These are phyloP conservation scores for Mycena belliarum DNA, from an alignment of 768 basidiomycete species.

Conservation along the genomic window DNA sequence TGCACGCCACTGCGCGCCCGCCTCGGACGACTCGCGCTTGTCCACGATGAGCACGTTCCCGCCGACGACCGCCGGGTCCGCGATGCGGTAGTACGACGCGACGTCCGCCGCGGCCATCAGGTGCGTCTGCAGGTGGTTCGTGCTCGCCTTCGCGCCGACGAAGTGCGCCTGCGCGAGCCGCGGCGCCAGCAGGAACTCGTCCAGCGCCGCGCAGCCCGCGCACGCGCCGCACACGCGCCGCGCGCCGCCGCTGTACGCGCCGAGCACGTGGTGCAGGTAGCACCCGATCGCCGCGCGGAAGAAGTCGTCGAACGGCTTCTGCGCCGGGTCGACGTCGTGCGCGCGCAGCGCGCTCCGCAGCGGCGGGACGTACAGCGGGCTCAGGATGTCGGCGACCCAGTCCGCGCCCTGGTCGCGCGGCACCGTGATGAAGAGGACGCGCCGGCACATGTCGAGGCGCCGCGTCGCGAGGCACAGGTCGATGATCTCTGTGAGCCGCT, in stretches of 20 bases:
- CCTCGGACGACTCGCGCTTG: slow-evolving; percentile 6
- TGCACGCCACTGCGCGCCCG: slow-evolving; percentile 5
- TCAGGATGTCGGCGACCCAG: slow-evolving; percentile 17
- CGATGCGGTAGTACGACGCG: slow-evolving; percentile 9
- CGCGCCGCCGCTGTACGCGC: slow-evolving; percentile 1
- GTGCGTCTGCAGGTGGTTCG: slow-evolving; percentile 18
- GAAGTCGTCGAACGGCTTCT: slow-evolving; percentile 22
- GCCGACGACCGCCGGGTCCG: slow-evolving; percentile 12
- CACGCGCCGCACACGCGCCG: slow-evolving; percentile 12
- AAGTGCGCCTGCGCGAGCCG: slow-evolving; percentile 21
- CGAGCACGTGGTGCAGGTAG: slow-evolving; percentile 19
- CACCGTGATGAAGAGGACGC: slow-evolving; percentile 19
- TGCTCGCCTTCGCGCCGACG: slow-evolving; percentile 11
- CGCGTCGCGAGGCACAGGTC: slow-evolving; percentile 16
- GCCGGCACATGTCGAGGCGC: slow-evolving; percentile 22
- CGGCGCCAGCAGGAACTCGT: slow-evolving; percentile 19
- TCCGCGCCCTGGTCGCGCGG: slow-evolving; percentile 18
- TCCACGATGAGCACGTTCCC: slow-evolving; percentile 16
- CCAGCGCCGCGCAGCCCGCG: slow-evolving; percentile 15
- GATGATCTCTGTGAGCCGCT: slow-evolving; percentile 21
- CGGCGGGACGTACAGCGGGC: slow-evolving; percentile 4
- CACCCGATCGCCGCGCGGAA: slow-evolving; percentile 22
- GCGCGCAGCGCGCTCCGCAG: slow-evolving; percentile 15
- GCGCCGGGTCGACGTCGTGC: slow-evolving; percentile 16
- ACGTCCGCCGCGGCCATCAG: slow-evolving; percentile 5